phyloP scores from a whole-genome alignment of 768 basidiomycete genomes.

The Brasilioporus rufonigricans region DNA sequence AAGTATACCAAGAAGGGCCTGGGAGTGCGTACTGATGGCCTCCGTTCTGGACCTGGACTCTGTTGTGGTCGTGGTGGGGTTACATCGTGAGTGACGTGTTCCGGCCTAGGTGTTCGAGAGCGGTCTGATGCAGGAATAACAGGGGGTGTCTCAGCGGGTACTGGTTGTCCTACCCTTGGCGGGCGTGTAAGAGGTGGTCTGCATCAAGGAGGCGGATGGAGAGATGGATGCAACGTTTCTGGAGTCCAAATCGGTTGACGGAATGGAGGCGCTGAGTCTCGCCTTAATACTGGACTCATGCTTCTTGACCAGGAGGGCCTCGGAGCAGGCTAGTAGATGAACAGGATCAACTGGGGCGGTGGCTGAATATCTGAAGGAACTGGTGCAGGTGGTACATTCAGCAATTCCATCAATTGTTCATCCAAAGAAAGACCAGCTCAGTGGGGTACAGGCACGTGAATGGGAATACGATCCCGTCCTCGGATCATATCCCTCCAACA shows the following conservation, averaged over 20 bases:
- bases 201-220: too few relatives aligned
- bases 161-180: too few relatives aligned
- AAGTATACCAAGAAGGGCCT: too few relatives aligned
- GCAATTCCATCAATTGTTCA: constrained; percentile 58
- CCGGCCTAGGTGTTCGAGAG: too few relatives aligned
- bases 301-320: constrained; percentile 39
- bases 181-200: too few relatives aligned
- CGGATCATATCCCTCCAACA: constrained; percentile 28
- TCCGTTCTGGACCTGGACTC: too few relatives aligned
- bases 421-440: constrained; percentile 51
- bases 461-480: constrained; percentile 30
- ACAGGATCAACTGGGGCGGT: constrained; percentile 53
- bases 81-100: not conserved
- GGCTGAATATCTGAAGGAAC: constrained; percentile 40
- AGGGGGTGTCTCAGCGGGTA: not conserved
- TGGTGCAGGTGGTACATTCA: constrained; percentile 44
- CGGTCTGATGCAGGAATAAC: constrained; percentile 9
- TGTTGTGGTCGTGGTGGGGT: constrained; percentile 14
- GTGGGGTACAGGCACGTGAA: constrained; percentile 44
- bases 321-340: constrained; percentile 52
- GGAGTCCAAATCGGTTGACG: constrained; percentile 26
- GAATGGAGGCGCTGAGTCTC: constrained; percentile 26
- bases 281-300: constrained; percentile 35
- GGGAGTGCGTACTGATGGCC: too few relatives aligned
- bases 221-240: constrained; percentile 11